Evolutionary conservation across 2,329 filamentous ascomycete species (phyloP), one percentile per base, ranked within the genome.

Genomic region (Fonsecaea monophora): DNA sequence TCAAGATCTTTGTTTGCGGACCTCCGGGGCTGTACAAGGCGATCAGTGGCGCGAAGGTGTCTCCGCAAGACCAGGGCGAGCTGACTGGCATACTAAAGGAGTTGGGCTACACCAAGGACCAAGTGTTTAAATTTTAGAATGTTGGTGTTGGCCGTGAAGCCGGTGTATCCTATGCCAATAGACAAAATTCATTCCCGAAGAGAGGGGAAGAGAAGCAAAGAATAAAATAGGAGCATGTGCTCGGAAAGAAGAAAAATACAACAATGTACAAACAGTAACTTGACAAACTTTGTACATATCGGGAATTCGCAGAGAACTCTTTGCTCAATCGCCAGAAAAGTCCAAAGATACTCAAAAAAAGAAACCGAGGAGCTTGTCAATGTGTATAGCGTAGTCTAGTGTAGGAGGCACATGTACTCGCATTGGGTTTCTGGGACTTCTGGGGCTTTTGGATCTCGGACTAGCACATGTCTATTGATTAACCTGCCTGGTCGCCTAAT

Each of bases 1-100:
- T 97, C 84, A 98, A 98, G 88, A 81, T 98, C 70, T 98, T 99
- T 76, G 92, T 99, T 42, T 98, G 94, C 80, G 94, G 94, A 0
- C 95, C 95, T 12, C 94, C 94, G 2, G 91, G 90, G 50, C 78
- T 98, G 85, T 97, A 97, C 88, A 96, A 97, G 80, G 91, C 93
- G 67, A 89, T 98, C 73, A 94, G 91, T 42, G 95, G 95, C 38
- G 81, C 82, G 75, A 98, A 99, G 91, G 89, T 90, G 79, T 95
- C 90, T 81, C 93, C 94, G n/a, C 85, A 87, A 75, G 93, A 99
- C 78, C 95, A 99, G 83, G 95, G 95, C 73, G 94, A 98, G 82
- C 85, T 99, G 72, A 83, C 83, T 8, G 95, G 92, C 70, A 83
- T 89, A 71, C 83, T 99, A 71, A 90, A 92, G 82, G 92, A 97